phyloP scores from a whole-genome alignment of 257 asterid species.

The Nicotiana undulata region DNA sequence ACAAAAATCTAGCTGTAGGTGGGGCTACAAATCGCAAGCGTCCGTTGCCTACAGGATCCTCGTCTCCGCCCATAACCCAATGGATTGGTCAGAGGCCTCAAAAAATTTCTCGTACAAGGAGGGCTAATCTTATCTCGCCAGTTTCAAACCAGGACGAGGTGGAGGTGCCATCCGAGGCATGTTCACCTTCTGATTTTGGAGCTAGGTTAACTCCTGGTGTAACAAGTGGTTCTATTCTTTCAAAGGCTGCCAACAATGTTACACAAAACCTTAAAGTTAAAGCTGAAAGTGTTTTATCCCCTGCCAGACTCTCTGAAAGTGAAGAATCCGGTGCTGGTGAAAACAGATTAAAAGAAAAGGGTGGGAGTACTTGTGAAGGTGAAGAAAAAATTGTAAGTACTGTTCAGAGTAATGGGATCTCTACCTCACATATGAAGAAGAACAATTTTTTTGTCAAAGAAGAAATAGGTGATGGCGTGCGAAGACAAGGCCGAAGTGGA shows the following conservation, averaged over 20 bases:
- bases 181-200: conserved; percentile 78
- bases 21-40: conserved; percentile 81
- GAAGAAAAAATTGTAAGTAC: conserved; percentile 52
- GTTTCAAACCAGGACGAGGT: conserved; percentile 72
- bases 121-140: conserved; percentile 79
- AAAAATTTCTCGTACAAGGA: conserved; percentile 82
- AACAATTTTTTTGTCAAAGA: conserved; percentile 59
- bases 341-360: conserved; percentile 56
- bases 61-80: conserved; percentile 95
- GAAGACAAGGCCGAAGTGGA: conserved; percentile 90
- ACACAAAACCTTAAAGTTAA: conserved; percentile 44
- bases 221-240: conserved; percentile 39
- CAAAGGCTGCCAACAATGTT: conserved; percentile 48
- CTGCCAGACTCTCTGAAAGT: conserved; percentile 76
- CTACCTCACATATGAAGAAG: conserved; percentile 47
- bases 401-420: conserved; percentile 45
- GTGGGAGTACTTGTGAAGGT: conserved; percentile 34
- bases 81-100: conserved; percentile 99
- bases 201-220: conserved; percentile 53
- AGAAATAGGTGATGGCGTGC: conserved; percentile 71
- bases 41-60: conserved; percentile 59
- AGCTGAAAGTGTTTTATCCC: conserved; percentile 60
- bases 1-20: conserved; percentile 43
- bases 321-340: conserved; percentile 93
- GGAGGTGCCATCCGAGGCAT: conserved; percentile 70